Evolutionary conservation across 2,329 filamentous ascomycete genomes (phyloP).

Genomic region (Dothistroma pini): DNA sequence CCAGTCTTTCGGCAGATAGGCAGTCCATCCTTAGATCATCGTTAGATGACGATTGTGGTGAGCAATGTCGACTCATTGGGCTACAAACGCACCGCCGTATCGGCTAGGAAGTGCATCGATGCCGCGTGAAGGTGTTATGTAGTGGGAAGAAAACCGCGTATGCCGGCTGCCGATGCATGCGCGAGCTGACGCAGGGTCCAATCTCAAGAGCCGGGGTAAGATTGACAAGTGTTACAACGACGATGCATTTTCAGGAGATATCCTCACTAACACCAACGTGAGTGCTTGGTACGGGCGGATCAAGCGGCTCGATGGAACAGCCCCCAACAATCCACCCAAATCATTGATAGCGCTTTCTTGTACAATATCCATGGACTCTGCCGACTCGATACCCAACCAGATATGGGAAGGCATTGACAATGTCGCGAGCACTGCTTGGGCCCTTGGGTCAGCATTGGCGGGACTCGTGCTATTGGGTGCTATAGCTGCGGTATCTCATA

Average conservation of each 20-base stretch:
- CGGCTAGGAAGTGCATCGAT: too few species aligned
- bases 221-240: not conserved
- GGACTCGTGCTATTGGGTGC: constrained; percentile 20
- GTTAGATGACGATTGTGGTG: too few species aligned
- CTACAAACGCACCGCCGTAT: too few species aligned
- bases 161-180: not conserved
- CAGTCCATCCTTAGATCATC: too few species aligned
- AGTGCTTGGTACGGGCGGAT: too few species aligned
- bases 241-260: not conserved
- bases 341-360: not conserved
- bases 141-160: not conserved
- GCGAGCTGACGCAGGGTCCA: not conserved
- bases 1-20: too few species aligned
- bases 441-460: constrained; percentile 27
- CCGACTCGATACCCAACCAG: constrained; percentile 30
- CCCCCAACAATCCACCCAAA: not conserved
- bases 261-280: not conserved
- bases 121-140: too few species aligned
- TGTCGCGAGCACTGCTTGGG: constrained; percentile 23
- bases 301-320: not conserved
- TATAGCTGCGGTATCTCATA: constrained; percentile 12
- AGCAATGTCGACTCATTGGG: too few species aligned
- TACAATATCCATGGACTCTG: constrained; percentile 29
- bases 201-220: not conserved
- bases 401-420: constrained; percentile 30